These are phyloP conservation scores for Daldinia vernicosa DNA, from an alignment of 495 filamentous ascomycete species.

Conservation along the genomic window DNA sequence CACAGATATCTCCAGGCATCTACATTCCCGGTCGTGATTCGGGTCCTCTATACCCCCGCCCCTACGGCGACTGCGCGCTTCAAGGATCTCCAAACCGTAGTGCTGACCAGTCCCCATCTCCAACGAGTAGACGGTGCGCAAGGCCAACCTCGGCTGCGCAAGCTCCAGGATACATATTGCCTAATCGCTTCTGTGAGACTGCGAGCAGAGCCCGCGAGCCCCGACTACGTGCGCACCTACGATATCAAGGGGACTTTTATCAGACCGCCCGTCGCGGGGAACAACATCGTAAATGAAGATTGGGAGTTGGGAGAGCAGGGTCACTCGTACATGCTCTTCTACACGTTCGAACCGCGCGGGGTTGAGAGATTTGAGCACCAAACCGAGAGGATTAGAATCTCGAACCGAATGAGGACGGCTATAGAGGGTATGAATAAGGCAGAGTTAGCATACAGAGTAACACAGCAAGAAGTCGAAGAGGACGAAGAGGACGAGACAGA, in stretches of 20 bases:
- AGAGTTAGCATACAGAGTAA: too few relatives aligned
- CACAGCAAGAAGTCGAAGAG: too few relatives aligned
- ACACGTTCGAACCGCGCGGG: not conserved
- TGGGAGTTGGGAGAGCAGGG: not conserved
- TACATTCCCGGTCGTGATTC: not conserved
- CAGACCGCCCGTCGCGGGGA: not conserved
- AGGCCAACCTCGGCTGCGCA: too few relatives aligned
- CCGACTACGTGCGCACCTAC: not conserved
- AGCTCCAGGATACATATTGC: too few relatives aligned
- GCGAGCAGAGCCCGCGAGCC: too few relatives aligned
- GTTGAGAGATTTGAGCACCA: not conserved
- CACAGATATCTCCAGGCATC: not conserved
- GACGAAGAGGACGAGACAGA: too few relatives aligned
- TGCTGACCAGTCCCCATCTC: not conserved
- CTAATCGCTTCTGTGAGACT: not conserved
- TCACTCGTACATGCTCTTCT: not conserved
- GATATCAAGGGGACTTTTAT: not conserved
- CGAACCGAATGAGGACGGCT: not conserved
- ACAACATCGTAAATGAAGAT: not conserved
- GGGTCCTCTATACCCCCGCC: not conserved
- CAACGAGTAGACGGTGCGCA: too few relatives aligned
- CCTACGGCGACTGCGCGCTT: not conserved
- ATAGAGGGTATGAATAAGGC: too few relatives aligned
- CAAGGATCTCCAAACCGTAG: not conserved
- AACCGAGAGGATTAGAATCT: not conserved